Conservation (phyloP, 75 land plant species). For the Cryptomeria japonica region DNA sequence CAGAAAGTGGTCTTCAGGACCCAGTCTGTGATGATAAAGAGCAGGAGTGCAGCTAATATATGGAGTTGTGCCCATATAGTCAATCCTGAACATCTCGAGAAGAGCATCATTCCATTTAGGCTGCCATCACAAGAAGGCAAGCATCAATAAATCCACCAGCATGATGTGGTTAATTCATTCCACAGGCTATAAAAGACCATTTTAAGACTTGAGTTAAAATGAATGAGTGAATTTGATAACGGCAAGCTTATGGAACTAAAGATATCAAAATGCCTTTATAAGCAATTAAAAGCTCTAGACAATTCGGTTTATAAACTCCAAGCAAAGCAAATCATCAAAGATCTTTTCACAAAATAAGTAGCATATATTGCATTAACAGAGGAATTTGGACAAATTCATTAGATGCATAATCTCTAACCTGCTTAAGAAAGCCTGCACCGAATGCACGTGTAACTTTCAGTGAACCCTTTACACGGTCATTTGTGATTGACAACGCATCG, state of each 20-base stretch:
- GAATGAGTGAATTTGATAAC: neutral
- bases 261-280: neutral
- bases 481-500: constrained; percentile 68
- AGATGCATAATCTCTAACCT: constrained; percentile 43
- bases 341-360: neutral
- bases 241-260: neutral
- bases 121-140: constrained; percentile 48
- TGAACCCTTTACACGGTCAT: constrained; percentile 94
- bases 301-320: neutral
- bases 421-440: constrained; percentile 96
- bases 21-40: constrained; percentile 80
- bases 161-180: neutral
- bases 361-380: neutral
- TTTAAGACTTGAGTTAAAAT: neutral
- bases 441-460: constrained; percentile 97
- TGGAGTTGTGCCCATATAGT: constrained; percentile 79
- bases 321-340: neutral
- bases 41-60: constrained; percentile 84
- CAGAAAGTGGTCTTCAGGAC: constrained; percentile 85
- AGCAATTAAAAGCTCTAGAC: neutral
- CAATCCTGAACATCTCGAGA: constrained; percentile 90
- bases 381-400: neutral
- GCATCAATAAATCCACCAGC: neutral
- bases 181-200: neutral
- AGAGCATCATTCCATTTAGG: constrained; percentile 96